Evolutionary conservation across 75 land plant species (phyloP), one percentile per base, ranked within the genome.

Genomic region (Ceratopteris richardii): DNA sequence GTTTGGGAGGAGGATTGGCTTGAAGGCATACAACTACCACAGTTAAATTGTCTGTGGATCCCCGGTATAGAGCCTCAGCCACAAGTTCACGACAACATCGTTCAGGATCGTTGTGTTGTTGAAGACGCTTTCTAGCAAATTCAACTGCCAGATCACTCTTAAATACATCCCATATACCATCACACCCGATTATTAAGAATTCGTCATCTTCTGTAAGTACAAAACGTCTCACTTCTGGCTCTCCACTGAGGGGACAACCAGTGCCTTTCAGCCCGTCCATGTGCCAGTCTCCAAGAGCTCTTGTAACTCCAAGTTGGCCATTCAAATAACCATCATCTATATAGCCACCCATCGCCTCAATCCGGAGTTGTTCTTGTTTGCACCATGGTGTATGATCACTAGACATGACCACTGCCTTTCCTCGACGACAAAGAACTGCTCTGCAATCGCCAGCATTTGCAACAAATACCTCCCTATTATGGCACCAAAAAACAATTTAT

Each of bases 401-500:
- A 9, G 97, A 92, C 84, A 92, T 78, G 12, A 77, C 80, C 19
- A 92, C 63, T 13, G 97, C 90, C 51, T 73, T 73, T 29, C 97
- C 97, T 56, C 74, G 82, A 19, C 84, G 64, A 68, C 86, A 76
- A 16, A 92, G 79, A 37, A 92, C 95, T 25, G 97, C 97, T 54
- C 97, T 67, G 44, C 95, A 92, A 41, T 92, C 97, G 20, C 97
- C 97, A 28, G 84, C 95, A 78, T 92, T 92, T n/a, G 97, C 88
- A n/a, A 91, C 82, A 13, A 91, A 51, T 3, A 91, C 54, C 56
- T 51, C 58, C 67, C 97, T 91, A 86, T 26, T 51, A 42, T n/a
- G 48, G 5, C 0, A 50, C 21, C 44, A 27, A 29, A 0, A 71
- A n/a, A 26, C 19, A 67, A 40, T 12, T n/a, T 28, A 10, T 31